These are phyloP conservation scores for Hypomyces perniciosus DNA, from an alignment of 2,329 filamentous ascomycete genomes.

Conservation along the genomic window DNA sequence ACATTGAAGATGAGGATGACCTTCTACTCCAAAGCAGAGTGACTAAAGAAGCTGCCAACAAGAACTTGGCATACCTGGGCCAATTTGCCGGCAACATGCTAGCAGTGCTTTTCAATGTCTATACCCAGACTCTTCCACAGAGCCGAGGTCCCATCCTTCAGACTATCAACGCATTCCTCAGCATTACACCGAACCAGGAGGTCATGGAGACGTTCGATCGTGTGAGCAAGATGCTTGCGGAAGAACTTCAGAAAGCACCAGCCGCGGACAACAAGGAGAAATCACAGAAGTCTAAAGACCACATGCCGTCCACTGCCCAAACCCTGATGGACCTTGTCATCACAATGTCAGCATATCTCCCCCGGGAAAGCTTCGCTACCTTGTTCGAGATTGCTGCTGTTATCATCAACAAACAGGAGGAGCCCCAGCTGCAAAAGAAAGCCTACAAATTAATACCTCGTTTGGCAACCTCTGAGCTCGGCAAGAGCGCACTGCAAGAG, in stretches of 20 bases:
- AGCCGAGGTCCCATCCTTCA: conserved; percentile 85
- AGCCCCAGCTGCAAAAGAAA: conserved; percentile 96
- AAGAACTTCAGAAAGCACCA: conserved; percentile 52
- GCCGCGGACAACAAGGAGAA: conserved; percentile 58
- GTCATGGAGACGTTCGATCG: conserved; percentile 83
- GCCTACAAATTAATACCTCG: conserved; percentile 96
- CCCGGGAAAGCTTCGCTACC: conserved; percentile 73
- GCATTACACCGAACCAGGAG: conserved; percentile 73
- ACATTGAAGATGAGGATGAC: conserved; percentile 64
- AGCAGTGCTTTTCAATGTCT: conserved; percentile 97
- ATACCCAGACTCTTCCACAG: conserved; percentile 91
- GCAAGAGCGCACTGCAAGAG: conserved; percentile 68
- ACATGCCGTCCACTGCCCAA: conserved; percentile 87
- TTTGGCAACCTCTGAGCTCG: conserved; percentile 72
- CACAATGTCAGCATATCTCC: conserved; percentile 89
- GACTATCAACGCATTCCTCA: conserved; percentile 91
- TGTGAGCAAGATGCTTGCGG: conserved; percentile 77
- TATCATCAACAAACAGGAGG: conserved; percentile 73
- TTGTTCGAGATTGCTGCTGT: conserved; percentile 83
- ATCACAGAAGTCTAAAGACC: conserved; percentile 53
- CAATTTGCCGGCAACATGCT: conserved; percentile 80
- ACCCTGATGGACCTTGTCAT: conserved; percentile 96
- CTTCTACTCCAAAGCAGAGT: conserved; percentile 73
- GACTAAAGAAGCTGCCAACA: conserved; percentile 65
- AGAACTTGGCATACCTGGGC: conserved; percentile 77